Evolutionary conservation across 352 stramenopile species (phyloP).

Genomic region (Phytophthora constricta): DNA sequence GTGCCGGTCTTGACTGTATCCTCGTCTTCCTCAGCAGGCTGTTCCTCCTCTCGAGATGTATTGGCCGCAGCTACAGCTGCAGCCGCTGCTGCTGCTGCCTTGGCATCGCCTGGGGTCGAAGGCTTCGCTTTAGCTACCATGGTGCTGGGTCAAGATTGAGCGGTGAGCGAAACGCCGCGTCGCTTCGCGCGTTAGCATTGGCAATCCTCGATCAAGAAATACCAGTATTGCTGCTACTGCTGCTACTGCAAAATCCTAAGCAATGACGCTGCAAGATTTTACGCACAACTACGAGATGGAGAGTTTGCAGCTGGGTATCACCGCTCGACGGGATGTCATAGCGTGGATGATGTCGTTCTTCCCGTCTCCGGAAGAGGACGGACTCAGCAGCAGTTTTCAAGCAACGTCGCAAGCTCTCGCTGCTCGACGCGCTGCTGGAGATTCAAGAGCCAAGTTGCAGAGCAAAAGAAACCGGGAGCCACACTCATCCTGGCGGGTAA

Average conservation of each 20-base stretch:
- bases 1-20: slow-evolving; percentile 43
- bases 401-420: slow-evolving; percentile 58
- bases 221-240: no score
- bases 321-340: slow-evolving; percentile 61
- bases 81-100: slow-evolving; percentile 24
- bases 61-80: slow-evolving; percentile 7
- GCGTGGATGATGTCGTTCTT: slow-evolving; percentile 57
- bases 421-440: slow-evolving; percentile 36
- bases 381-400: slow-evolving; percentile 42
- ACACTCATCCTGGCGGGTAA: slow-evolving; percentile 60
- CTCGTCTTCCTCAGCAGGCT: slow-evolving; percentile 44
- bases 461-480: slow-evolving; percentile 6
- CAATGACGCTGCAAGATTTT: slow-evolving; percentile 73
- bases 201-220: no score
- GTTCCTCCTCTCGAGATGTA: slow-evolving; percentile 36
- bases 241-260: no score
- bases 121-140: slow-evolving; percentile 32
- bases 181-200: no score
- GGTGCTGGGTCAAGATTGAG: slow-evolving; percentile 2
- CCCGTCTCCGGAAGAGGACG: slow-evolving; percentile 36
- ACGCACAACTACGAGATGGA: slow-evolving; percentile 81
- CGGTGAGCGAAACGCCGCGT: slow-evolving; percentile 28
- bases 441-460: slow-evolving; percentile 15
- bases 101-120: slow-evolving; percentile 29
- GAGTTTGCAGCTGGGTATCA: slow-evolving; percentile 72